Base-by-base conservation (phyloP, 345 rosid genomes). In the Salix udensis region DNA sequence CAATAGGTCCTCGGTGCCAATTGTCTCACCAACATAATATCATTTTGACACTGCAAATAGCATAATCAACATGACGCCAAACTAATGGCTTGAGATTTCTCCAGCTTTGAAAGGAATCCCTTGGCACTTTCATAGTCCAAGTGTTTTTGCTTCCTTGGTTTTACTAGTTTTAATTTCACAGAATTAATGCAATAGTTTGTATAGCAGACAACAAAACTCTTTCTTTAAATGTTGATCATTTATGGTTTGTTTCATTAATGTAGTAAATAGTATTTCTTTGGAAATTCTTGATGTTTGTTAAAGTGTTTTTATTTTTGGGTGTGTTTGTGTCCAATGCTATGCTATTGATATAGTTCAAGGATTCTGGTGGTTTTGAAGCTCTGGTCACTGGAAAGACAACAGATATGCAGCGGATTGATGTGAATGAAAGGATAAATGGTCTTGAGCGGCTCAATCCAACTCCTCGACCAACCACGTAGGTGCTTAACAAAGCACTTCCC, bases 381-480 rank as follows among this genome's bases (percentile, higher is more conserved):
- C 78, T 96, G 24, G 90, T 92, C 23, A 84, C 89, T 2, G 97
- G 99, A 68, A 88, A 91, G 77, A 78, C 88, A 40, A 88, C 94
- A 0, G 89, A 86, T 60, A 42, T 93, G 79, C 97, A 96, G 81
- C 87, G 81, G 82, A 91, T 96, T 65, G 99, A 93, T 85, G 96
- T 96, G 71, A 93, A 91, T 75, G 98, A 96, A 78, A 89, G 94
- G 86, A 96, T 93, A 70, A 85, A 83, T 28, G 86, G 92, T 77
- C 91, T 96, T 36, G 98, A 96, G 85, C 87, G 99, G 71, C 93
- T 96, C 68, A 96, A 90, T 82, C 98, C 98, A 1, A 84, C 94
- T 23, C 92, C 94, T 5, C 86, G 99, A 79, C 99, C 98, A 61
- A 93, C 99, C 18, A 93, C 94, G 97, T 95, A 88, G 82, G 88